phyloP scores from a whole-genome alignment of 352 stramenopile species.

The Globisporangium apiculatum region DNA sequence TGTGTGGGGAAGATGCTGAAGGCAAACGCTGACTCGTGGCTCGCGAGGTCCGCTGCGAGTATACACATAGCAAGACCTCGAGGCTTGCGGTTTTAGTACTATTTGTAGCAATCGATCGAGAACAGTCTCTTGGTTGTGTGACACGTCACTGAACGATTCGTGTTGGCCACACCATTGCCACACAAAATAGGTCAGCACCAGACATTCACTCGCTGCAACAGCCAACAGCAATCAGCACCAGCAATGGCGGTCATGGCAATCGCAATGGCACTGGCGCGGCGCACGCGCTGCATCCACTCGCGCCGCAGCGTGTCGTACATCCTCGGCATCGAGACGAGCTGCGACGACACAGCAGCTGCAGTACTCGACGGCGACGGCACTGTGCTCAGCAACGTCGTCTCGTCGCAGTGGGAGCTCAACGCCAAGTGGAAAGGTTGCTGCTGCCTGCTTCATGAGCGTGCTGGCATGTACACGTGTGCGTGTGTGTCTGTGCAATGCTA shows the following conservation, averaged over 20 bases:
- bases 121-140: too few relatives aligned
- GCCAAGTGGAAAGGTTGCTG: conserved; percentile 70
- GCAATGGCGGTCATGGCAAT: background rate
- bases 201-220: background rate
- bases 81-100: background rate
- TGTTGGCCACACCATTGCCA: background rate
- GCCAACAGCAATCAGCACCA: background rate
- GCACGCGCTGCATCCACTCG: background rate
- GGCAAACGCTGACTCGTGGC: background rate
- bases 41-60: background rate
- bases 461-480: too few relatives aligned
- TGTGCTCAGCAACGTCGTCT: conserved; percentile 92
- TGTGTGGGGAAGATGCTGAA: background rate
- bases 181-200: background rate
- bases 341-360: conserved; percentile 91
- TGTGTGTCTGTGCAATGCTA: background rate
- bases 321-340: conserved; percentile 94
- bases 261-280: conserved; percentile 1
- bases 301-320: conserved; percentile 53
- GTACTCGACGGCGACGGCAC: conserved; percentile 86
- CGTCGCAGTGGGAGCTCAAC: conserved; percentile 90
- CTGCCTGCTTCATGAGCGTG: too few relatives aligned
- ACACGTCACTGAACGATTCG: too few relatives aligned
- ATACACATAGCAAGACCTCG: background rate
- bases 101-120: too few relatives aligned